These are phyloP conservation scores for Cladosporium sp. DNA, from an alignment of 2,329 filamentous ascomycete genomes.

Conservation along the genomic window DNA sequence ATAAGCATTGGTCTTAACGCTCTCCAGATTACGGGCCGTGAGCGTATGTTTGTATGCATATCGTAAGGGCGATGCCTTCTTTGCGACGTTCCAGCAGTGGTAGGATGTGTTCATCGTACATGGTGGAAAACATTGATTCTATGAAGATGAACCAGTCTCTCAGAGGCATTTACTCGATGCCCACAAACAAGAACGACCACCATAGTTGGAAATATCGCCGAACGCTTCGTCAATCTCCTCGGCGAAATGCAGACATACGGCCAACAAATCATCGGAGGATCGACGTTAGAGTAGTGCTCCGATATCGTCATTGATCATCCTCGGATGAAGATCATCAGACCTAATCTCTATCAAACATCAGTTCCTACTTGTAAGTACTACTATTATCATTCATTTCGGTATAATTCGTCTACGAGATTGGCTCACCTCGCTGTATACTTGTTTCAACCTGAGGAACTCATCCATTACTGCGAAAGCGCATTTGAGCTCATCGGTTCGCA, in stretches of 20 bases:
- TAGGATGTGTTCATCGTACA: background rate
- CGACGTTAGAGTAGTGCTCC: background rate
- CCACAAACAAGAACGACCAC: background rate
- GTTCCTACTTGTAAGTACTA: background rate
- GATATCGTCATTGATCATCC: slow-evolving; percentile 12
- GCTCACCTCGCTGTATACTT: background rate
- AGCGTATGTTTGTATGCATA: background rate
- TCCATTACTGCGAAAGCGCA: background rate
- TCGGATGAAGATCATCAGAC: slow-evolving; percentile 1
- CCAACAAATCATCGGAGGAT: background rate
- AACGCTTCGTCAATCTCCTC: background rate
- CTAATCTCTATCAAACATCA: background rate
- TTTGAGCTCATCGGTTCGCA: background rate
- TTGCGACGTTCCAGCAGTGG: background rate
- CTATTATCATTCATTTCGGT: too few relatives aligned
- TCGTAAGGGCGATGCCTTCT: background rate
- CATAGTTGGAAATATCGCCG: background rate
- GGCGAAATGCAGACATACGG: background rate
- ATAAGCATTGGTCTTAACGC: background rate
- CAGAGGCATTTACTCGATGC: background rate
- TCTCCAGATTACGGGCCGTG: background rate
- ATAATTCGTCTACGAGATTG: background rate
- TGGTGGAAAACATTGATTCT: background rate
- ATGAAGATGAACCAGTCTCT: background rate
- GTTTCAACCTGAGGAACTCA: background rate